Evolutionary conservation across 495 filamentous ascomycete species (phyloP).

Genomic region (Venustampulla echinocandica): DNA sequence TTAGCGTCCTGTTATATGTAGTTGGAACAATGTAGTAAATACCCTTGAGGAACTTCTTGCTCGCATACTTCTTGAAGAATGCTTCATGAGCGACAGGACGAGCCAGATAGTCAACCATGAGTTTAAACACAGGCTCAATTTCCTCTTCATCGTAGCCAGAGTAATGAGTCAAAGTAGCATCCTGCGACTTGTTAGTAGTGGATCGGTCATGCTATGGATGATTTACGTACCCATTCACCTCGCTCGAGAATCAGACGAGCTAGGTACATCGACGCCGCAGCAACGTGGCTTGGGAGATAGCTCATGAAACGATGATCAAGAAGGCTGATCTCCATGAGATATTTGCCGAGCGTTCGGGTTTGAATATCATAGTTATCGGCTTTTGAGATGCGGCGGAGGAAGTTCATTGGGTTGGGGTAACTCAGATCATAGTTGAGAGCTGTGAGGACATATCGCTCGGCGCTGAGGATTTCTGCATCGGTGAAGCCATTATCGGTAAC

Average conservation of each 20-base stretch:
- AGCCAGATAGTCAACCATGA: slow-evolving; percentile 93
- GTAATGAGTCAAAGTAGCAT: slow-evolving; percentile 84
- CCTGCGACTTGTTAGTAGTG: slow-evolving; percentile 31
- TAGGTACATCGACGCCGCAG: slow-evolving; percentile 91
- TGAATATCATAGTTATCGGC: slow-evolving; percentile 97
- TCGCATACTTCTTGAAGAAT: slow-evolving; percentile 99
- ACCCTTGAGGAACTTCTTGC: slow-evolving; percentile 98
- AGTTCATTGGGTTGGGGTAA: slow-evolving; percentile 99
- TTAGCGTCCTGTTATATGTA: slow-evolving; percentile 22
- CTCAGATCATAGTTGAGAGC: slow-evolving; percentile 95
- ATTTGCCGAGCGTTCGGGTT: slow-evolving; percentile 93
- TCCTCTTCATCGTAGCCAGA: slow-evolving; percentile 89
- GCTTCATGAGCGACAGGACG: slow-evolving; percentile 86
- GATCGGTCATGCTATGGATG: background rate
- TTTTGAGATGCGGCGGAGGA: slow-evolving; percentile 94
- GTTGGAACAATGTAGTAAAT: slow-evolving; percentile 19
- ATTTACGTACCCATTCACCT: slow-evolving; percentile 72
- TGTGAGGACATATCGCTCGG: slow-evolving; percentile 84
- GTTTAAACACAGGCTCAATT: slow-evolving; percentile 79
- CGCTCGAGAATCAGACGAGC: slow-evolving; percentile 80
- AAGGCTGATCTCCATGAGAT: slow-evolving; percentile 95
- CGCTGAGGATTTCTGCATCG: slow-evolving; percentile 94
- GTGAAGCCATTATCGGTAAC: slow-evolving; percentile 94
- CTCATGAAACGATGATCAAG: slow-evolving; percentile 87
- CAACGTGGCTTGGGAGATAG: slow-evolving; percentile 78